Evolutionary conservation across 228 moss, liverwort and hornwort species (phyloP).

Genomic region (Sphagnum magellanicum): DNA sequence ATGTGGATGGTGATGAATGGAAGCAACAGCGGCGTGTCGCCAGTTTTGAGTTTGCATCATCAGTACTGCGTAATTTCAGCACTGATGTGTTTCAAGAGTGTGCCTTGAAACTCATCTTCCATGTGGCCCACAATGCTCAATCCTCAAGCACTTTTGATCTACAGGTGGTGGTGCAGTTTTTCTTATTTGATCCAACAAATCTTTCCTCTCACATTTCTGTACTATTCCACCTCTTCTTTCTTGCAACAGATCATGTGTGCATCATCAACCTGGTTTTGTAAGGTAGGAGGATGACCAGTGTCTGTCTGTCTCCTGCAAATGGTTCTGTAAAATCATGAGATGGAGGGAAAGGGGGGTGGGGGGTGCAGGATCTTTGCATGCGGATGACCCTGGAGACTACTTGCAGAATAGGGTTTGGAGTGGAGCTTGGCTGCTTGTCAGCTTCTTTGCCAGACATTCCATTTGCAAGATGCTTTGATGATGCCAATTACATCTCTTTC

Average conservation of each 20-base stretch:
- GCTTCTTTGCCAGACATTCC: conserved; percentile 25
- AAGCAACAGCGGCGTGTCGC: conserved; percentile 56
- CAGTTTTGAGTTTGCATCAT: conserved; percentile 47
- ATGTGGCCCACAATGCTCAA: conserved; percentile 11
- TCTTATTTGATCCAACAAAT: background rate
- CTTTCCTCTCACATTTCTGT: background rate
- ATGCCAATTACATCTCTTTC: conserved; percentile 32
- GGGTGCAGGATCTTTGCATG: conserved; percentile 31
- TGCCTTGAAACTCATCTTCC: conserved; percentile 13
- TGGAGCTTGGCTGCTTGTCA: conserved; percentile 21
- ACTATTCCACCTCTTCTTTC: background rate
- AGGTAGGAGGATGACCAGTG: too few relatives aligned
- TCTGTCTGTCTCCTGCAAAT: too few relatives aligned
- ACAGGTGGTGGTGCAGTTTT: conserved; percentile 11
- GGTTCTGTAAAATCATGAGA: background rate
- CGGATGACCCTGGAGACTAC: conserved; percentile 64
- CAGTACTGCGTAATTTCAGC: conserved; percentile 33
- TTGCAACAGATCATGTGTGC: background rate
- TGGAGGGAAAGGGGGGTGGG: background rate
- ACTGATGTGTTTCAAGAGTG: conserved; percentile 39
- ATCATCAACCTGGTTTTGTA: background rate
- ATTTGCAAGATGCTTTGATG: conserved; percentile 38
- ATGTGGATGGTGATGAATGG: conserved; percentile 41
- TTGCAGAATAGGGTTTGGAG: conserved; percentile 43
- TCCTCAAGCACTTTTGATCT: conserved; percentile 18